These are phyloP conservation scores for Tylopilus plumbeoviolaceoides DNA, from an alignment of 768 basidiomycete genomes.

Conservation along the genomic window DNA sequence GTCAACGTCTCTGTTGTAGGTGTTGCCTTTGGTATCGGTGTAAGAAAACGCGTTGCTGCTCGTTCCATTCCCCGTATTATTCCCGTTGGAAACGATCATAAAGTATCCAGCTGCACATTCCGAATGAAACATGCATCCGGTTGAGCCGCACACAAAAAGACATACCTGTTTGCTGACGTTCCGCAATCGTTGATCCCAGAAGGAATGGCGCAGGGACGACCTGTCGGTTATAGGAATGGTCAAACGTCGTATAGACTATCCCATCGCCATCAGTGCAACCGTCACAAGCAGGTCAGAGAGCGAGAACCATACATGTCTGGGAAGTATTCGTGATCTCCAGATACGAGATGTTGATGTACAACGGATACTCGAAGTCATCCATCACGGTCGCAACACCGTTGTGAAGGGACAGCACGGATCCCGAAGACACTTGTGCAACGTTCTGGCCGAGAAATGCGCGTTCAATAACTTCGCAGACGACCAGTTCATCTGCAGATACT, in stretches of 20 bases:
- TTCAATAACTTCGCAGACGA: not conserved
- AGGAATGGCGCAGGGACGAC: slow-evolving; percentile 57
- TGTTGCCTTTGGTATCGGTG: slow-evolving; percentile 54
- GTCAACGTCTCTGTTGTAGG: slow-evolving; percentile 56
- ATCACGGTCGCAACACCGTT: slow-evolving; percentile 39
- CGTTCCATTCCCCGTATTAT: slow-evolving; percentile 64
- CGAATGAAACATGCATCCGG: not conserved
- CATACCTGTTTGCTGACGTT: slow-evolving; percentile 59
- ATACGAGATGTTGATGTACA: slow-evolving; percentile 40
- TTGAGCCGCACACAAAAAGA: not conserved
- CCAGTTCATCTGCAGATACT: not conserved
- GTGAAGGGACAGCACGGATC: slow-evolving; percentile 46
- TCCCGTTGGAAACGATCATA: slow-evolving; percentile 40
- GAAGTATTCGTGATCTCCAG: slow-evolving; percentile 30
- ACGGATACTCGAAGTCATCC: slow-evolving; percentile 54
- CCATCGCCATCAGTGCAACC: not conserved
- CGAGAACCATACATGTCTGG: slow-evolving; percentile 10
- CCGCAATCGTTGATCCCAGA: slow-evolving; percentile 51
- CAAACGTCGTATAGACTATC: slow-evolving; percentile 50
- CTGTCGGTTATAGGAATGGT: slow-evolving; percentile 65
- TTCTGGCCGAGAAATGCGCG: slow-evolving; percentile 32
- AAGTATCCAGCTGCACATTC: slow-evolving; percentile 46
- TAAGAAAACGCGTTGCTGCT: slow-evolving; percentile 67
- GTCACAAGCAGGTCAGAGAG: not conserved
- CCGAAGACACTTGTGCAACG: slow-evolving; percentile 47